Evolutionary conservation across 257 asterid genomes (phyloP), one percentile per base, ranked within the genome.

Genomic region (Rehmannia glutinosa): DNA sequence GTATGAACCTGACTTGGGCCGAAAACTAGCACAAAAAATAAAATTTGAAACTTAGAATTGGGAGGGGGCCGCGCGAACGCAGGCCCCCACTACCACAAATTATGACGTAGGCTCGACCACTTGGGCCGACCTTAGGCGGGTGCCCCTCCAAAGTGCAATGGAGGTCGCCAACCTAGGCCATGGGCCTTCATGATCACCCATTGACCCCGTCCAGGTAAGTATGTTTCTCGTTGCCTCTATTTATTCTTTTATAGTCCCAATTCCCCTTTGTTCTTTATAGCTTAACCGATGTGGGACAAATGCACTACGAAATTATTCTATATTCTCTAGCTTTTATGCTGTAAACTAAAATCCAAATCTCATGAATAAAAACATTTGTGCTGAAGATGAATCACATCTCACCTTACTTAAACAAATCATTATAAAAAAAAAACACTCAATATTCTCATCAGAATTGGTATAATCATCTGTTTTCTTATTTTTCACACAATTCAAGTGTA

Each of bases 161-260:
- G 56, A 70, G 62, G 59, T 71, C 60, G 36, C 73, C 68, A 56
- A 3, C 80, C 83, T 67, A 78, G 75, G 73, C 78, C 71, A 75
- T 71, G 49, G 23, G 7, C 45, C 64, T 62, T 49, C 2, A 0
- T 41, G 78, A 71, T 67, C 68, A 0, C 68, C 64, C 71, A 71
- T 75, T 19, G 76, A 75, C 72, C 78, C 78, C 74, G 58, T 75
- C 72, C 72, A 58, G 63, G 78, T 75, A 72, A 75, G 76, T 75
- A 59, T 32, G 28, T 1, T 33, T 0, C 46, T 0, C 1, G 0
- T 3, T 17, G 54, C 54, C 25, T 47, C 54, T 6, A 0, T 11
- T 8, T 17, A 4, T 1, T 2, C 0, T 47, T 47, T 19, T 47
- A 47, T 47, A 47, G 0, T 2, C 7, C 27, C 54, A n/a, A 17